Percentiles rank a stretch among this genome's conserved stretches.
Conservation (phyloP, 2,329 filamentous ascomycete genomes). For the Bipolaris zeicola region DNA sequence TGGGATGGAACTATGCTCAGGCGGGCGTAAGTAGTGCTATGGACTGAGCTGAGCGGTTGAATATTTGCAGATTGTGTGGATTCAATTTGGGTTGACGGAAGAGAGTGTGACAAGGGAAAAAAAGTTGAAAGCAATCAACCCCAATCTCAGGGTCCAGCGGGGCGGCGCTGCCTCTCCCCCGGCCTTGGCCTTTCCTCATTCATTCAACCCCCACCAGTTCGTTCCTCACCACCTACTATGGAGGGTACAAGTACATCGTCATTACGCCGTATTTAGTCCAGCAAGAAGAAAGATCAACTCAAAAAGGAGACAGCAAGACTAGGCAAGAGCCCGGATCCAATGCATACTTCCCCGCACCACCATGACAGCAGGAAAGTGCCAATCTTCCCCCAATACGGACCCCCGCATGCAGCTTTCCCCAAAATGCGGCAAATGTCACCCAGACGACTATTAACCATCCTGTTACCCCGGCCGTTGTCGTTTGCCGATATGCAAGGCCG, state of each 20-base stretch:
- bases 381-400: constrained; percentile 14
- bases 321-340: not conserved
- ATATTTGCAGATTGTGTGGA: no score
- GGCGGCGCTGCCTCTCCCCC: constrained; percentile 15
- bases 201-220: constrained; percentile 1
- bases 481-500: constrained; percentile 22
- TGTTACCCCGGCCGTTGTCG: constrained; percentile 6
- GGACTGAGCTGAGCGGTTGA: not conserved
- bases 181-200: constrained; percentile 7
- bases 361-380: not conserved
- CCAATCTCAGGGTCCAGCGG: constrained; percentile 20
- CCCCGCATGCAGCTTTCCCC: constrained; percentile 19
- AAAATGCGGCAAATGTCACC: constrained; percentile 13
- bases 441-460: not conserved
- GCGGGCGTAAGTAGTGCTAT: not conserved
- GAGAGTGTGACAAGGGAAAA: not conserved
- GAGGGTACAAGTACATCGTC: not conserved
- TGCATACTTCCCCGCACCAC: constrained; percentile 7
- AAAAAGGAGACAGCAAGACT: not conserved
- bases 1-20: not conserved
- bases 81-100: no score
- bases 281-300: not conserved
- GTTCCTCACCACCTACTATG: not conserved
- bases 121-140: not conserved
- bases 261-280: not conserved